A percentile compares a stretch with the other conserved stretches of the same genome.
phyloP scores from a whole-genome alignment of 2,329 filamentous ascomycete species.

The Arachnomyces sp. region DNA sequence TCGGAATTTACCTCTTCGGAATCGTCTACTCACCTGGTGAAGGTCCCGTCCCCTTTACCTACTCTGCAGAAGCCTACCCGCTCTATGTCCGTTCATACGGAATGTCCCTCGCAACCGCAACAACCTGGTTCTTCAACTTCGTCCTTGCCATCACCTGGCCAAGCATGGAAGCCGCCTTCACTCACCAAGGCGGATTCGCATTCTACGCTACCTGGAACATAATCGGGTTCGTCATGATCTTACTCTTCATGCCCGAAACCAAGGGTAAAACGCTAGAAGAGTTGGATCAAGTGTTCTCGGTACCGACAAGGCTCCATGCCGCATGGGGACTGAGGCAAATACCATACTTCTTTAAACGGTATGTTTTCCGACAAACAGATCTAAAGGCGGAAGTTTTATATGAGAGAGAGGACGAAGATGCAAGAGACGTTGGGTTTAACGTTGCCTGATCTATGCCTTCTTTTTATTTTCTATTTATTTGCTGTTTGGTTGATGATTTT shows the following conservation, averaged over 20 bases:
- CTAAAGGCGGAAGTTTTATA: constrained; percentile 30
- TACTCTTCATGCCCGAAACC: constrained; percentile 35
- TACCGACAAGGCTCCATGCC: constrained; percentile 40
- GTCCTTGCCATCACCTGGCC: constrained; percentile 48
- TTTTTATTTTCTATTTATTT: constrained; percentile 1
- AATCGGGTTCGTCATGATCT: constrained; percentile 38
- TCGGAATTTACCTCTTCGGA: constrained; percentile 38
- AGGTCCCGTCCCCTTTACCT: constrained; percentile 58
- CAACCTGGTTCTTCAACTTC: constrained; percentile 52
- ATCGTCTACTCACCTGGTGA: constrained; percentile 48
- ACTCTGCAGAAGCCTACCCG: constrained; percentile 59
- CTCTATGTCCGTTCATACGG: constrained; percentile 54
- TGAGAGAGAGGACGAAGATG: constrained; percentile 23
- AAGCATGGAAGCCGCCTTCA: constrained; percentile 40
- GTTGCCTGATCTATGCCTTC: background rate
- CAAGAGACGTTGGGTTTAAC: constrained; percentile 16
- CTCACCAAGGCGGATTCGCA: constrained; percentile 44
- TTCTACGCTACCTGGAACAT: constrained; percentile 41
- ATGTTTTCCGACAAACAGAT: constrained; percentile 31
- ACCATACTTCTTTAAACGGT: constrained; percentile 27
- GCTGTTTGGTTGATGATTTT: background rate
- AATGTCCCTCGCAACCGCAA: constrained; percentile 57
- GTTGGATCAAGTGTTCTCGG: constrained; percentile 47
- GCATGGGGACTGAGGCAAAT: constrained; percentile 32
- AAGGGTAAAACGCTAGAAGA: constrained; percentile 38